Base-by-base conservation (phyloP, 768 basidiomycete species). In the Mycena latifolia region DNA sequence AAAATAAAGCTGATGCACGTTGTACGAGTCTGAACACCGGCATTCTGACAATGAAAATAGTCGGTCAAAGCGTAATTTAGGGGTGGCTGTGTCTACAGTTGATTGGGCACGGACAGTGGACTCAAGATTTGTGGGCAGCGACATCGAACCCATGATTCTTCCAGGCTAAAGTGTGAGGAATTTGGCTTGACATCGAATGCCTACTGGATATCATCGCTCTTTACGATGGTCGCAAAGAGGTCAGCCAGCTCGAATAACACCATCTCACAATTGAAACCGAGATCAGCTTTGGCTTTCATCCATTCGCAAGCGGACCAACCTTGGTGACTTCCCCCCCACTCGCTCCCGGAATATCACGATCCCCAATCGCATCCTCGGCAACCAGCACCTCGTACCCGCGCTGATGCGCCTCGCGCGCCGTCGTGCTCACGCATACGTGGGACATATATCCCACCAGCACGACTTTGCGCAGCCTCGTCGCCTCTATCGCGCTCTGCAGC, bases 391-490 rank as follows among this genome's bases (percentile, higher is more conserved):
- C 58, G 14, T 66, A 61, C 25, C 65, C 65, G 6, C 29, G 54
- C 53, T 66, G 65, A 9, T 50, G 22, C 22, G 29, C 65, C 53
- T 66, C 58, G 3, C 65, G 35, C 29, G 59, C 65, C 28, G 65
- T 66, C 47, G 65, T 66, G 39, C 65, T 66, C 45, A 66, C 65
- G 24, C 59, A 66, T 33, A 66, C 65, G 28, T 66, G 65, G 6
- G 59, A 46, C 65, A 61, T 61, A n/a, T 51, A 66, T 22, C 64
- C 64, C 24, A 56, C 54, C 11, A 69, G 52, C 25, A 65, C 62
- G n/a, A 69, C 22, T 28, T 69, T 64, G 8, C 43, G n/a, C 28
- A 31, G 20, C 28, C 66, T 59, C 12, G 59, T 33, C 33, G 35
- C 39, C 43, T 56, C n/a, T 14, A 69, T 29, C 24, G 37, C 53